These are phyloP conservation scores for Iris macrosiphon DNA, from an alignment of 106 monocot species.

Conservation along the genomic window DNA sequence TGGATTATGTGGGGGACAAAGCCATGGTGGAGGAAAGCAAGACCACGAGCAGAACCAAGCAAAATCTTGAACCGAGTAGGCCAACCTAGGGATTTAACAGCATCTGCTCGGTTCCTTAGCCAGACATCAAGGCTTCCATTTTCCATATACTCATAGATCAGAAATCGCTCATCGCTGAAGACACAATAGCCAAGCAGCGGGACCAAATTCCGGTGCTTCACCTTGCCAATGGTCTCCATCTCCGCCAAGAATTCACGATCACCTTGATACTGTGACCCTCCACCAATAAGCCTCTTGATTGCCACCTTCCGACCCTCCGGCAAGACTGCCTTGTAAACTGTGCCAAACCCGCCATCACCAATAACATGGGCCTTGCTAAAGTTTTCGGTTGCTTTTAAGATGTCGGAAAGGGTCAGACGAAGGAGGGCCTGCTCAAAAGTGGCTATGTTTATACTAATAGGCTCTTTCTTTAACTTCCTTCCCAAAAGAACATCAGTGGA, in stretches of 20 bases:
- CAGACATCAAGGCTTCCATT: slow-evolving; percentile 83
- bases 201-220: slow-evolving; percentile 69
- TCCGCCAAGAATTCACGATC: slow-evolving; percentile 92
- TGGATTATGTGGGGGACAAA: slow-evolving; percentile 94
- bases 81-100: slow-evolving; percentile 62
- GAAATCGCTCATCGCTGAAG: slow-evolving; percentile 69
- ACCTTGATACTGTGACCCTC: slow-evolving; percentile 57
- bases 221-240: slow-evolving; percentile 96
- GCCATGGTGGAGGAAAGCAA: slow-evolving; percentile 81
- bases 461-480: slow-evolving; percentile 66
- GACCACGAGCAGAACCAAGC: slow-evolving; percentile 65
- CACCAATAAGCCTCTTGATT: slow-evolving; percentile 62
- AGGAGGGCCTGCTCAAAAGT: slow-evolving; percentile 81
- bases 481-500: slow-evolving; percentile 74
- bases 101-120: slow-evolving; percentile 67
- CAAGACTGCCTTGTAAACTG: slow-evolving; percentile 70
- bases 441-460: slow-evolving; percentile 88
- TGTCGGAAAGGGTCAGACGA: slow-evolving; percentile 61
- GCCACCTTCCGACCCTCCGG: slow-evolving; percentile 45
- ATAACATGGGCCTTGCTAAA: slow-evolving; percentile 85
- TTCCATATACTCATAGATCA: slow-evolving; percentile 92
- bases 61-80: slow-evolving; percentile 63
- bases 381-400: slow-evolving; percentile 74
- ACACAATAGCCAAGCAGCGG: slow-evolving; percentile 91
- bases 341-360: slow-evolving; percentile 90